These are phyloP conservation scores for Bipolaris bicolor DNA, from an alignment of 2,329 filamentous ascomycete species.

Conservation along the genomic window DNA sequence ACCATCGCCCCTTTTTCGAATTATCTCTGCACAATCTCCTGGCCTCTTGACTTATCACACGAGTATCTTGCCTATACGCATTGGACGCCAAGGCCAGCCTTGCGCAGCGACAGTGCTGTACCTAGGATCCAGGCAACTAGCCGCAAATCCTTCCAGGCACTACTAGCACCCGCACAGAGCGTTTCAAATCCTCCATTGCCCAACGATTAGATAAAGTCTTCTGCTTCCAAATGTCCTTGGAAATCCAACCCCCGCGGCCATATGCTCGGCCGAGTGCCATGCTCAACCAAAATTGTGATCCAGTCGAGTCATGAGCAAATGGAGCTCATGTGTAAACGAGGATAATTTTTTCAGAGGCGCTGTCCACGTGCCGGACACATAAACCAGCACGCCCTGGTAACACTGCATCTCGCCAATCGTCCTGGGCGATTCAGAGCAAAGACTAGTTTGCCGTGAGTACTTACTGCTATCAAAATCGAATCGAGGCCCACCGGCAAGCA, in stretches of 20 bases:
- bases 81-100: conserved; percentile 9
- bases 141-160: too few relatives aligned
- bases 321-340: neutral
- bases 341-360: conserved; percentile 4
- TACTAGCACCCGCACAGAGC: too few relatives aligned
- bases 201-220: too few relatives aligned
- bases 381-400: conserved; percentile 11
- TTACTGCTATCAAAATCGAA: conserved; percentile 2
- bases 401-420: conserved; percentile 12
- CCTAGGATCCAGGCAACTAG: too few relatives aligned
- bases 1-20: conserved; percentile 13
- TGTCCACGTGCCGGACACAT: conserved; percentile 10
- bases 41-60: conserved; percentile 10
- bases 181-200: too few relatives aligned
- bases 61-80: conserved; percentile 3
- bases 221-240: too few relatives aligned
- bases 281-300: too few relatives aligned
- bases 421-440: conserved; percentile 11
- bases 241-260: too few relatives aligned
- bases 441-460: neutral
- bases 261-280: too few relatives aligned
- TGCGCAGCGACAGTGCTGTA: conserved; percentile 1
- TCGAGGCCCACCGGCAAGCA: neutral
- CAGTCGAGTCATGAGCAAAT: too few relatives aligned
- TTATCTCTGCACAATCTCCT: conserved; percentile 15